A percentile compares a stretch with the other conserved stretches of the same genome.
phyloP scores from a whole-genome alignment of 1,284 basidiomycete species.

The Prillingera fragicola region DNA sequence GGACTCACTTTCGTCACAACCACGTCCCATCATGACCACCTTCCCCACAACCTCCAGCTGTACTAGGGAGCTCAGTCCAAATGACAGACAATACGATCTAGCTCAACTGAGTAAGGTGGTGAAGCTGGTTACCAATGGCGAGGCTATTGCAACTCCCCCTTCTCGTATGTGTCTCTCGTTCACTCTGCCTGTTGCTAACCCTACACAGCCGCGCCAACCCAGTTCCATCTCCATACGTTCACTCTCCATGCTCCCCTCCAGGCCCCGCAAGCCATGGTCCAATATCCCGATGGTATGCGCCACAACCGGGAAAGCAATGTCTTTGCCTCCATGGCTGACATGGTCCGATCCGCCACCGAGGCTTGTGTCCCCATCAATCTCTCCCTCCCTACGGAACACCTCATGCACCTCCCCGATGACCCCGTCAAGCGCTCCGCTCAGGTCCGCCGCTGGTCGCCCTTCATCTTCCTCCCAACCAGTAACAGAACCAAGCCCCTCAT shows the following conservation, averaged over 20 bases:
- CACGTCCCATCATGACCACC: background rate
- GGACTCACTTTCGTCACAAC: too few relatives aligned
- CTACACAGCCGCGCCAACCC: background rate
- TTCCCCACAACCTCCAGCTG: background rate
- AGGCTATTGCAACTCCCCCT: background rate
- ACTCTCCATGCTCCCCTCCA: slow-evolving; percentile 24
- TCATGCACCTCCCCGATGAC: slow-evolving; percentile 5
- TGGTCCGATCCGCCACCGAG: background rate
- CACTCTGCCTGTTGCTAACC: background rate
- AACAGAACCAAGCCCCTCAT: slow-evolving; percentile 6
- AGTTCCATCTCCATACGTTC: slow-evolving; percentile 35
- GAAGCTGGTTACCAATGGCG: background rate
- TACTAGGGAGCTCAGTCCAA: background rate
- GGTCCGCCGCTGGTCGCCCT: background rate
- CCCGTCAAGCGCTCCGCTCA: background rate
- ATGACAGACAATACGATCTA: slow-evolving; percentile 10
- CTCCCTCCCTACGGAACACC: background rate
- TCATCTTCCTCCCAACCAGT: slow-evolving; percentile 8
- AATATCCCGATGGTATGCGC: slow-evolving; percentile 6
- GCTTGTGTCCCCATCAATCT: slow-evolving; percentile 4
- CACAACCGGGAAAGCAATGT: slow-evolving; percentile 3
- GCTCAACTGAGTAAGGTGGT: slow-evolving; percentile 4
- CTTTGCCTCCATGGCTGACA: slow-evolving; percentile 1
- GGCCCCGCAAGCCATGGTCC: slow-evolving; percentile 4
- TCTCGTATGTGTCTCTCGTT: background rate